These are phyloP conservation scores for Coemansia reversa DNA, from an alignment of 192 early-diverging fungal genomes.

Conservation along the genomic window DNA sequence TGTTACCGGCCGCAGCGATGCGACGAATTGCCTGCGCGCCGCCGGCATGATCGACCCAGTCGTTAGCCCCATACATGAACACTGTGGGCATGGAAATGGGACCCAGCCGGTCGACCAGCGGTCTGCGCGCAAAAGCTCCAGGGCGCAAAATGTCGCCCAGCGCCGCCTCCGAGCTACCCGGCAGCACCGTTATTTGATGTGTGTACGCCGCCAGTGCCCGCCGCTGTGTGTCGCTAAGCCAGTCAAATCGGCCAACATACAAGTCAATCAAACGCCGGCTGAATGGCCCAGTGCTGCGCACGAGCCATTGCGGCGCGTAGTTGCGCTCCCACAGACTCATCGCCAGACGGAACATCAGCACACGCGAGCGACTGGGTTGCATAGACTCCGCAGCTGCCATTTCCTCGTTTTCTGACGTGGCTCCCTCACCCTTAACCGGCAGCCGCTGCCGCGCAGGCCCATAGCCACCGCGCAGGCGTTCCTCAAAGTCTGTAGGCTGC, in stretches of 20 bases:
- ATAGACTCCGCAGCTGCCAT: not conserved
- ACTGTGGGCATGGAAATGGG: conserved; percentile 68
- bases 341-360: conserved; percentile 31
- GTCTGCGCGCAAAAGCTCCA: conserved; percentile 79
- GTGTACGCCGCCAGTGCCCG: conserved; percentile 74
- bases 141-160: conserved; percentile 71
- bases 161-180: conserved; percentile 82
- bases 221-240: conserved; percentile 67
- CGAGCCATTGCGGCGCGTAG: conserved; percentile 76
- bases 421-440: conserved; percentile 7
- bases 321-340: conserved; percentile 72
- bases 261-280: conserved; percentile 60
- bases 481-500: conserved; percentile 48
- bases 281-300: conserved; percentile 75
- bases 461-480: conserved; percentile 39
- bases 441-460: conserved; percentile 16
- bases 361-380: conserved; percentile 39
- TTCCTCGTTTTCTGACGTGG: conserved; percentile 28
- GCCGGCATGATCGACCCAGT: conserved; percentile 89
- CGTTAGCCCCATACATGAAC: conserved; percentile 76
- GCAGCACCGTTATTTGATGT: conserved; percentile 74
- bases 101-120: conserved; percentile 66
- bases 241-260: conserved; percentile 63
- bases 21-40: conserved; percentile 62
- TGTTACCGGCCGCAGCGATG: conserved; percentile 52